Percentiles rank a stretch among this genome's conserved stretches.
Evolutionary conservation across 306 rosid species (phyloP).

Genomic region (Begonia masoniana): DNA sequence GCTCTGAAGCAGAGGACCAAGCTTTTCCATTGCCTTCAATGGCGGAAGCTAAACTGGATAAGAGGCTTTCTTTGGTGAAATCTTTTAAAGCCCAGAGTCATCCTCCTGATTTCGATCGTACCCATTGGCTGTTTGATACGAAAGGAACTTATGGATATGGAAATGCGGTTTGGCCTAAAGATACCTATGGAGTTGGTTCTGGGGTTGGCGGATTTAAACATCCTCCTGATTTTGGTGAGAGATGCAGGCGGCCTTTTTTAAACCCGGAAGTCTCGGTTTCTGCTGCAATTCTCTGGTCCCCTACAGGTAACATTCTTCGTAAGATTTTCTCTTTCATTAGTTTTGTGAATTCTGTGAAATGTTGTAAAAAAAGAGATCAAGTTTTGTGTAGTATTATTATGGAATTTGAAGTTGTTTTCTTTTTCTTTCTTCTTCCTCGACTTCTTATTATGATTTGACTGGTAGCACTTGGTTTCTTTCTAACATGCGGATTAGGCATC

Average conservation of each 20-base stretch:
- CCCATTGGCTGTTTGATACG: slow-evolving; percentile 75
- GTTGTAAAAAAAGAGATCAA: no score
- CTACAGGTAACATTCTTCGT: no score
- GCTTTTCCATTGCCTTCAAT: slow-evolving; percentile 66
- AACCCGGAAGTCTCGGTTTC: slow-evolving; percentile 64
- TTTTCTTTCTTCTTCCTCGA: no score
- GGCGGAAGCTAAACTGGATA: slow-evolving; percentile 60
- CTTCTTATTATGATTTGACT: no score
- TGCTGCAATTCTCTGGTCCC: slow-evolving; percentile 71
- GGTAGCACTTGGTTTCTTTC: no score
- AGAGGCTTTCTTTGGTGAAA: slow-evolving; percentile 62
- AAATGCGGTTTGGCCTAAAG: slow-evolving; percentile 85
- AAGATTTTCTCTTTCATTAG: no score
- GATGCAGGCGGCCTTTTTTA: no score
- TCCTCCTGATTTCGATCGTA: slow-evolving; percentile 59
- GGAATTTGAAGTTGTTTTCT: no score
- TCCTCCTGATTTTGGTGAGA: slow-evolving; percentile 60
- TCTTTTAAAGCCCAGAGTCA: slow-evolving; percentile 70
- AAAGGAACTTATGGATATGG: slow-evolving; percentile 86
- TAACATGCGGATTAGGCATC: no score
- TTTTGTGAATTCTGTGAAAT: no score
- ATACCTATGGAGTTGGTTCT: slow-evolving; percentile 38
- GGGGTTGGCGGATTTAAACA: slow-evolving; percentile 50
- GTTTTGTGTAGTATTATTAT: no score
- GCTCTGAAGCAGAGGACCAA: slow-evolving; percentile 52